Conservation (phyloP, 2,329 filamentous ascomycete genomes). For the Rutstroemia sp. region DNA sequence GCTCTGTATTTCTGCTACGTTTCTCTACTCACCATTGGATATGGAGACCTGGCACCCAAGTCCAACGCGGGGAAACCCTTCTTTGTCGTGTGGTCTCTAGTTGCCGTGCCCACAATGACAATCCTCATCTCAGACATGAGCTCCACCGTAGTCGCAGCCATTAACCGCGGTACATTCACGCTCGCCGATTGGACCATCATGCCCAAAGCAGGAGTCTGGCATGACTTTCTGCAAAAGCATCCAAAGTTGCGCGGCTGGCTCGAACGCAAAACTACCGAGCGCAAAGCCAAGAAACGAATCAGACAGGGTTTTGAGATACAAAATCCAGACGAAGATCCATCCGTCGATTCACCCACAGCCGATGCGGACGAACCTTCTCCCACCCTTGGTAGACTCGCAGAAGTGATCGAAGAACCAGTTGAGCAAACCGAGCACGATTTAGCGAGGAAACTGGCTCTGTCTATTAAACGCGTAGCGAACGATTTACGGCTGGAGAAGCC, state of each 20-base stretch:
- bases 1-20: constrained; percentile 64
- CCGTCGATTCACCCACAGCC: neutral
- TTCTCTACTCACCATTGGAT: constrained; percentile 61
- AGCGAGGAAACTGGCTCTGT: constrained; percentile 45
- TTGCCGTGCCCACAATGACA: constrained; percentile 65
- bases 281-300: constrained; percentile 37
- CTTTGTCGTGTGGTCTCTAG: constrained; percentile 63
- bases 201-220: constrained; percentile 51
- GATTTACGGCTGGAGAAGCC: constrained; percentile 41
- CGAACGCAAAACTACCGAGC: constrained; percentile 31
- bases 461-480: constrained; percentile 47
- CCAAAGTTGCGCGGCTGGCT: constrained; percentile 36
- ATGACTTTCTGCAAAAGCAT: constrained; percentile 40
- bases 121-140: constrained; percentile 58
- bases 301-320: constrained; percentile 26
- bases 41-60: constrained; percentile 57
- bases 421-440: constrained; percentile 39
- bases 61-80: constrained; percentile 60
- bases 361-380: constrained; percentile 8
- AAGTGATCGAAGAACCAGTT: constrained; percentile 32
- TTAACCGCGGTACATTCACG: constrained; percentile 53
- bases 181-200: constrained; percentile 60
- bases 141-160: constrained; percentile 54
- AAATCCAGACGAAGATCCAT: constrained; percentile 20
- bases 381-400: neutral